phyloP scores from a whole-genome alignment of 2,329 filamentous ascomycete species.

The Aspergillus aculeatinus region DNA sequence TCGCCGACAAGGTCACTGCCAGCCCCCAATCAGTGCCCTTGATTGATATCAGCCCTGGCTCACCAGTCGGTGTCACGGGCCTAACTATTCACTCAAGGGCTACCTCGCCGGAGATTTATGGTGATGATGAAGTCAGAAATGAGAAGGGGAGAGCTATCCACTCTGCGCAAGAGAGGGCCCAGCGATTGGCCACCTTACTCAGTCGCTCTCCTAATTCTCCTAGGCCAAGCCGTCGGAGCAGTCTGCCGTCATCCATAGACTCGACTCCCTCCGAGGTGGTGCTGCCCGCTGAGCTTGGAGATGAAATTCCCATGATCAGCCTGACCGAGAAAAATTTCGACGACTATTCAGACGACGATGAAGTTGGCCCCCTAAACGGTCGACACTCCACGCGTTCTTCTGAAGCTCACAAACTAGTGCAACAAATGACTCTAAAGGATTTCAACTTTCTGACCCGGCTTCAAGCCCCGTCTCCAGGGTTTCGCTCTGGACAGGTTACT shows the following conservation, averaged over 20 bases:
- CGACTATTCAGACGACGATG: constrained; percentile 34
- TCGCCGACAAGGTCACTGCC: constrained; percentile 26
- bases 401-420: constrained; percentile 36
- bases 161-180: constrained; percentile 36
- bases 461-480: constrained; percentile 30
- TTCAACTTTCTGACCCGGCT: constrained; percentile 34
- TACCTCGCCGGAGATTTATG: constrained; percentile 22
- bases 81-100: constrained; percentile 27
- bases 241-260: constrained; percentile 29
- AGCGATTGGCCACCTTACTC: constrained; percentile 35
- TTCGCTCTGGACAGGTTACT: constrained; percentile 36
- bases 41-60: constrained; percentile 28
- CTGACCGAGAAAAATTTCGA: constrained; percentile 34
- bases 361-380: constrained; percentile 26
- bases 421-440: constrained; percentile 39
- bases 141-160: constrained; percentile 38
- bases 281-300: constrained; percentile 30
- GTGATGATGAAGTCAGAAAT: constrained; percentile 32
- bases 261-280: constrained; percentile 30
- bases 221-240: constrained; percentile 28
- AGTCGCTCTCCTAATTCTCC: constrained; percentile 32
- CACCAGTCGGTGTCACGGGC: constrained; percentile 30
- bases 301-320: constrained; percentile 38
- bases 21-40: constrained; percentile 24
- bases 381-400: constrained; percentile 28